Evolutionary conservation across 2,329 filamentous ascomycete genomes (phyloP).

Genomic region (Fusarium veterinarium): DNA sequence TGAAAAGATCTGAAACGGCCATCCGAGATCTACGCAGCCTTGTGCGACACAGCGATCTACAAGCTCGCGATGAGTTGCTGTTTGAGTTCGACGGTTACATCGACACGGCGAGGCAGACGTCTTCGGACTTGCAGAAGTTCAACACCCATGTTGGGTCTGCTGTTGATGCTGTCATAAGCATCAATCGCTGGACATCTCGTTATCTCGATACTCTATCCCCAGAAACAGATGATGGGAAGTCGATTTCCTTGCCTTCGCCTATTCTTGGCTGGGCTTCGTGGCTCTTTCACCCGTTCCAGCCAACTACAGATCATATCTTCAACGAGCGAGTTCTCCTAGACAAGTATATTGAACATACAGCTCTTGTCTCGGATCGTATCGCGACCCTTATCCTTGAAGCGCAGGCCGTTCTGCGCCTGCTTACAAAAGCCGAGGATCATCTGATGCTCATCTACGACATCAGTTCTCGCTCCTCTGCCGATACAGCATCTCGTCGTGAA

Average conservation of each 20-base stretch:
- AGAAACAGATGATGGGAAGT: constrained; percentile 44
- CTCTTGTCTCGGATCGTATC: constrained; percentile 77
- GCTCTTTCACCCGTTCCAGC: constrained; percentile 72
- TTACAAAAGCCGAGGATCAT: constrained; percentile 75
- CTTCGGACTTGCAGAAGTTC: constrained; percentile 77
- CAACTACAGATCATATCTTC: constrained; percentile 57
- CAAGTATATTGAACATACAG: constrained; percentile 80
- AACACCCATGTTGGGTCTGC: constrained; percentile 80
- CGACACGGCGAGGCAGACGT: constrained; percentile 72
- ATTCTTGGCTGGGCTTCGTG: constrained; percentile 55
- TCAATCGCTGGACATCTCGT: constrained; percentile 79
- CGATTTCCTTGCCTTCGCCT: constrained; percentile 47
- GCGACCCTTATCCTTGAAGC: constrained; percentile 75
- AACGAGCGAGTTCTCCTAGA: constrained; percentile 72
- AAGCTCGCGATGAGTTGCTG: constrained; percentile 75
- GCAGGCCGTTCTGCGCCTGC: constrained; percentile 71
- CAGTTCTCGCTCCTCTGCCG: constrained; percentile 70
- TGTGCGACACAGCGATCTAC: constrained; percentile 76
- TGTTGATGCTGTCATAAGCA: constrained; percentile 79
- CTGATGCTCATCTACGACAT: constrained; percentile 77
- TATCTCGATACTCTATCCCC: constrained; percentile 72
- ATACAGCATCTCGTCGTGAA: constrained; percentile 68
- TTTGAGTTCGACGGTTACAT: constrained; percentile 83
- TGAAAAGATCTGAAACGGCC: constrained; percentile 80
- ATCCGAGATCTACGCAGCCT: constrained; percentile 80